Evolutionary conservation across 768 basidiomycete genomes (phyloP).

Genomic region (Lactifluus rugatus): DNA sequence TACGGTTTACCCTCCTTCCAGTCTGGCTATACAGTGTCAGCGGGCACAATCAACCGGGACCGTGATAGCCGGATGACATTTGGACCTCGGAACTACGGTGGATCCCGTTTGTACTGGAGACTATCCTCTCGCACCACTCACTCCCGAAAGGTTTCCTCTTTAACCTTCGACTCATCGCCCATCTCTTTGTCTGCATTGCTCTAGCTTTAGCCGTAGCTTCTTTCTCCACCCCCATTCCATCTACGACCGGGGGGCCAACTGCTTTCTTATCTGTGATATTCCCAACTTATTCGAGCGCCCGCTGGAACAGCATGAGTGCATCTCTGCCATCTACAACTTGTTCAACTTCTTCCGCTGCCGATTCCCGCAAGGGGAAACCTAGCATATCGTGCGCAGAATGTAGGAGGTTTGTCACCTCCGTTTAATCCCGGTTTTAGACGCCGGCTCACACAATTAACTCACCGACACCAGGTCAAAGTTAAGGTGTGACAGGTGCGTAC

Average conservation of each 20-base stretch:
- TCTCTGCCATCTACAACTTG: neutral
- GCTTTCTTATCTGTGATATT: neutral
- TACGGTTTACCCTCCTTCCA: neutral
- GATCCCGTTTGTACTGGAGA: neutral
- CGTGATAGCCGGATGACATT: neutral
- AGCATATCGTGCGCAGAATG: slow-evolving; percentile 46
- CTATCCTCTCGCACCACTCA: neutral
- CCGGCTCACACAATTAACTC: neutral
- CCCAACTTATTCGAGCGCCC: neutral
- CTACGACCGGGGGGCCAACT: neutral
- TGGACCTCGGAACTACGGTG: slow-evolving; percentile 9
- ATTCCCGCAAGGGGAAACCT: slow-evolving; percentile 25
- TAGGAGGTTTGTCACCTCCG: slow-evolving; percentile 30
- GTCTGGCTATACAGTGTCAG: neutral
- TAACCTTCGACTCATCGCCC: neutral
- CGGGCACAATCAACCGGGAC: too few relatives aligned
- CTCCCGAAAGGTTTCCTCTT: neutral
- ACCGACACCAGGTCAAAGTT: slow-evolving; percentile 37
- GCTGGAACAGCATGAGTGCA: slow-evolving; percentile 6
- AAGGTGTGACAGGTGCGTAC: slow-evolving; percentile 38
- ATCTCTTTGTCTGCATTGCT: neutral
- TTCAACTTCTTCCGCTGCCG: slow-evolving; percentile 1
- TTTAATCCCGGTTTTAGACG: neutral
- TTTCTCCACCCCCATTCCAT: neutral
- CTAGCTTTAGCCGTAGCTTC: neutral